Evolutionary conservation across 2,329 filamentous ascomycete genomes (phyloP), one percentile per base, ranked within the genome.

Genomic region (Bisporella sp.): DNA sequence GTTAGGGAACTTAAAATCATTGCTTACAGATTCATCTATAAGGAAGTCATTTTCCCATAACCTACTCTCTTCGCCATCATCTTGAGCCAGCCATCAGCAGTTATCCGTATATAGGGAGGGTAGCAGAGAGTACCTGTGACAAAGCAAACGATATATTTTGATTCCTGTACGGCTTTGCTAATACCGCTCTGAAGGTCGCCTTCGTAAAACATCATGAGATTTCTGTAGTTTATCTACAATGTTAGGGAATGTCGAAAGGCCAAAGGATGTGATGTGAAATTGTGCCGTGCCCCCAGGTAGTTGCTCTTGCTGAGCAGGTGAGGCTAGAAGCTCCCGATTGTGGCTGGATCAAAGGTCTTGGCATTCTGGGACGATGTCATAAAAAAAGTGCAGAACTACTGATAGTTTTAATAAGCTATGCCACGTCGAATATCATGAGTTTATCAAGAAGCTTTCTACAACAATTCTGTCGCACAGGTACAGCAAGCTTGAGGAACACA

Each of bases 121-220:
- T 33, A 13, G 28, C n/a, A 39, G 45, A 29, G 50, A 40, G 31
- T 54, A 89, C 88, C 85, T 63, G 82, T 81, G 32, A 96, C 84
- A 68, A 96, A 95, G 70, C 89, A 95, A 31, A 87, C 78, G 1
- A 96, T 87, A 13, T 86, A 76, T 68, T 92, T 95, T 52, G 80
- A 73, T 66, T 91, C 75, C 53, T 81, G 78, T 5, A 96, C 76
- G 9, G 91, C 89, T 21, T 79, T 73, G 32, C 79, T 76, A 59
- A 96, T 95, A 52, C 89, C 91, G 61, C 85, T 84, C 61, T 95
- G 87, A 21, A 96, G 70, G 54, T 81, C 82, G 13, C 90, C 91
- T 53, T 83, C 64, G 66, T 90, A 91, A 69, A 96, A 96, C 84
- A 95, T 91, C 41, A 44, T 65, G 57, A 21, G 21, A 21, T 21